Conservation (phyloP, 371 early-diverging fungal species). For the Batkoa obscura region DNA sequence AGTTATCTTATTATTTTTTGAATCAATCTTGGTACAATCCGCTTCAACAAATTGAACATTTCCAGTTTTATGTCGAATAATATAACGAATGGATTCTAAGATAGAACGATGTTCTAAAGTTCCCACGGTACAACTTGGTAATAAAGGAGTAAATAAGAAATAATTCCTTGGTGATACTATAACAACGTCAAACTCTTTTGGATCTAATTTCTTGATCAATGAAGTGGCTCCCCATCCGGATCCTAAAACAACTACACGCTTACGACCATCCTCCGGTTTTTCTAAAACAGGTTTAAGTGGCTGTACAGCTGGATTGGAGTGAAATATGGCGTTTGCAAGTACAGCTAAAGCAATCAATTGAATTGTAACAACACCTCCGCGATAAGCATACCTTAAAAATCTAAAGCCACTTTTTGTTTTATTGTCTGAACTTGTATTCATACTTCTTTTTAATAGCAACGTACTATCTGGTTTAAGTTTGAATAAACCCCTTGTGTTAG, state of each 20-base stretch:
- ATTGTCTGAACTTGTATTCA: no score
- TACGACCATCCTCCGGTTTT: conserved; percentile 5
- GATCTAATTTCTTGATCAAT: conserved; percentile 53
- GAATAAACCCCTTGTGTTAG: no score
- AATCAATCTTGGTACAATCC: conserved; percentile 15
- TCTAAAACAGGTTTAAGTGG: no score
- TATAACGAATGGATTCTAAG: conserved; percentile 42
- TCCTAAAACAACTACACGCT: conserved; percentile 47
- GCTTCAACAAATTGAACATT: conserved; percentile 16
- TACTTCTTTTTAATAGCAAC: no score
- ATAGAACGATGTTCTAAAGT: conserved; percentile 68
- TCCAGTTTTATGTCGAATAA: conserved; percentile 19
- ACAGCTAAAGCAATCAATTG: no score
- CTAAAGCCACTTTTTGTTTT: no score
- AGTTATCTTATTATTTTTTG: conserved; percentile 9
- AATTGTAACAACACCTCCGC: no score
- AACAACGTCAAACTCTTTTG: conserved; percentile 54
- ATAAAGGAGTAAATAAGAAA: conserved; percentile 69
- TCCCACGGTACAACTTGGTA: conserved; percentile 64
- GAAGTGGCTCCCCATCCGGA: conserved; percentile 79
- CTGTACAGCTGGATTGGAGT: no score
- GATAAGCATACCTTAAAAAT: no score
- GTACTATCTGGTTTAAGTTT: no score
- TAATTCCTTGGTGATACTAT: conserved; percentile 78
- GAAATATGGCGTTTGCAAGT: no score